Conservation (phyloP, 805 yeast species). For the Sugiyamaella mastotermitis region DNA sequence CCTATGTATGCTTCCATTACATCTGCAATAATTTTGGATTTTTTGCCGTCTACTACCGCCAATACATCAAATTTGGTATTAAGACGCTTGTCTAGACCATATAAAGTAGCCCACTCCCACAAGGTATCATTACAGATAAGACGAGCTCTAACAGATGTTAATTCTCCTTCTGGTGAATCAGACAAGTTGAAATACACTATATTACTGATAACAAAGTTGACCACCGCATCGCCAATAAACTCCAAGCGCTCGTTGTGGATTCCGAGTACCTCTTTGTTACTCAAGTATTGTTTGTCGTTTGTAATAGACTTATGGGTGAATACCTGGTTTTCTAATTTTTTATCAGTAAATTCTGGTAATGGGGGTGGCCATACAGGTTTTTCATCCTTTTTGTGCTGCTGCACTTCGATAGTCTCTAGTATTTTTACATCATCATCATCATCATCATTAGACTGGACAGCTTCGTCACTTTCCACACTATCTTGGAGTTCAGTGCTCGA, state of each 20-base stretch:
- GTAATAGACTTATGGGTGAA: conserved; percentile 76
- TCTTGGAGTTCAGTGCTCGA: too few relatives aligned
- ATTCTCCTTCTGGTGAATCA: conserved; percentile 68
- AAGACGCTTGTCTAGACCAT: conserved; percentile 31
- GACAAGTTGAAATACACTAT: conserved; percentile 65
- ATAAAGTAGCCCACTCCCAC: conserved; percentile 60
- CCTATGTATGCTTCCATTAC: conserved; percentile 93
- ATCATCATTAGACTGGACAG: too few relatives aligned
- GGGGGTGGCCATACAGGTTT: conserved; percentile 49
- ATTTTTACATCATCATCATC: neutral
- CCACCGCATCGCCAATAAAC: conserved; percentile 82
- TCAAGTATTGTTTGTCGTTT: conserved; percentile 49
- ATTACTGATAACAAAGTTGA: conserved; percentile 66
- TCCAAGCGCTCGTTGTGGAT: conserved; percentile 84
- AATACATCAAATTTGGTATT: conserved; percentile 11
- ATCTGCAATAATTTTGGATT: conserved; percentile 72
- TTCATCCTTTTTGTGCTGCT: conserved; percentile 8
- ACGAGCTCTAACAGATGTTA: conserved; percentile 63
- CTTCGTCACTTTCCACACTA: too few relatives aligned
- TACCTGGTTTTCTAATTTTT: conserved; percentile 57
- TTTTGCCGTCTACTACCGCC: conserved; percentile 11
- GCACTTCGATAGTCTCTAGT: conserved; percentile 1
- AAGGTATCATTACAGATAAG: conserved; percentile 70
- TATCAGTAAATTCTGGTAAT: conserved; percentile 60
- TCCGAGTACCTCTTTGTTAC: conserved; percentile 50